Conservation (phyloP, 1,284 basidiomycete species). For the Ustilago shanxiensis region DNA sequence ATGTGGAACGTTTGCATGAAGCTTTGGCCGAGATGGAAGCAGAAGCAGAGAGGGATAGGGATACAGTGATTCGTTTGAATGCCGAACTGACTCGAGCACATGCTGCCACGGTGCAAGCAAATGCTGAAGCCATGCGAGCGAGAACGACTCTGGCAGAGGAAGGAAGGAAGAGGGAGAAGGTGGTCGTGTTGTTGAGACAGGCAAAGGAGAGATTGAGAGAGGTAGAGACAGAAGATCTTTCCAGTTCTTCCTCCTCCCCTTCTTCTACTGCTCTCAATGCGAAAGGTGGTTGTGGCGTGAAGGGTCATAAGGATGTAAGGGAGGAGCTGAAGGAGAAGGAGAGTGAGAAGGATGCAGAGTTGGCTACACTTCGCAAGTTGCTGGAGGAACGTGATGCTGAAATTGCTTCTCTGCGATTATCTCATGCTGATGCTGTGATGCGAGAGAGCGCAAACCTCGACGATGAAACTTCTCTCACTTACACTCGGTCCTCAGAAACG, state of each 20-base stretch:
- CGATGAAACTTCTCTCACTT: too few species aligned
- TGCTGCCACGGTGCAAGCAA: conserved; percentile 32
- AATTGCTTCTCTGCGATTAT: conserved; percentile 30
- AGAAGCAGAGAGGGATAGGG: conserved; percentile 30
- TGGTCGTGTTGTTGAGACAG: conserved; percentile 29
- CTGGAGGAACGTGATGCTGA: conserved; percentile 41
- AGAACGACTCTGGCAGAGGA: conserved; percentile 40
- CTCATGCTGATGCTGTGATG: conserved; percentile 42
- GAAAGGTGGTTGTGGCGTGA: neutral
- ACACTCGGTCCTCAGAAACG: neutral
- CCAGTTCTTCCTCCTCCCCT: neutral
- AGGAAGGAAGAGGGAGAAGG: conserved; percentile 44
- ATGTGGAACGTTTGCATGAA: conserved; percentile 50
- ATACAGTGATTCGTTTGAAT: conserved; percentile 28
- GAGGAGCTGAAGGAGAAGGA: too few species aligned
- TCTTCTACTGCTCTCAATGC: too few species aligned
- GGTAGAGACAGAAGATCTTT: conserved; percentile 19
- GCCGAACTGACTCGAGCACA: conserved; percentile 52
- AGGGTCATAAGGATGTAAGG: too few species aligned
- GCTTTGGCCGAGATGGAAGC: conserved; percentile 34
- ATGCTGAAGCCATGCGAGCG: conserved; percentile 41
- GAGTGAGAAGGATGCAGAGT: neutral
- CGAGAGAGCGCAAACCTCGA: neutral
- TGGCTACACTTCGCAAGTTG: conserved; percentile 15
- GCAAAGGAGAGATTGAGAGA: conserved; percentile 40